Evolutionary conservation across 768 basidiomycete species (phyloP).

Genomic region (Rubroboletus pulcherrimus): DNA sequence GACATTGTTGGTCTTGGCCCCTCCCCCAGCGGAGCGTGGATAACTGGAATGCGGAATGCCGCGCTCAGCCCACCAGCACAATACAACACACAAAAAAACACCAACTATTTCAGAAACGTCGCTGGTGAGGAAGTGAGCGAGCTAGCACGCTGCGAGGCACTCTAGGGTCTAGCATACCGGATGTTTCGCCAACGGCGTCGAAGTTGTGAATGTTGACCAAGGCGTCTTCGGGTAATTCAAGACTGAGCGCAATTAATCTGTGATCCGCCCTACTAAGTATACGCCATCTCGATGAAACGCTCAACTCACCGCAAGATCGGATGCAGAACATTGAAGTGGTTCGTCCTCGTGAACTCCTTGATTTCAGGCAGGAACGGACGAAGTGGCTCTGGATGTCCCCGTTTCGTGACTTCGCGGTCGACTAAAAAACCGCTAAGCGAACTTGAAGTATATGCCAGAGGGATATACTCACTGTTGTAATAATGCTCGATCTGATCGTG

Average conservation of each 20-base stretch:
- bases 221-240: constrained; percentile 53
- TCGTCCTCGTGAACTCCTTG: constrained; percentile 46
- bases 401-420: constrained; percentile 45
- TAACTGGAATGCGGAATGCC: constrained; percentile 33
- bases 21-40: constrained; percentile 48
- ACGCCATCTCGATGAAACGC: background rate
- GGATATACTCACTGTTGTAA: constrained; percentile 44
- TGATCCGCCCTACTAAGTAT: background rate
- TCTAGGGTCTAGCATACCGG: constrained; percentile 27
- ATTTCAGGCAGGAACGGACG: constrained; percentile 53
- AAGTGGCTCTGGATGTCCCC: constrained; percentile 46
- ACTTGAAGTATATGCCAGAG: background rate
- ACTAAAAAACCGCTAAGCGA: constrained; percentile 32
- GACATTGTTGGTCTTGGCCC: constrained; percentile 47
- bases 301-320: constrained; percentile 40
- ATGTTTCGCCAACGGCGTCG: constrained; percentile 40
- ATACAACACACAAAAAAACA: background rate
- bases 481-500: constrained; percentile 63
- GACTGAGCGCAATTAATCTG: constrained; percentile 48
- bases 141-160: background rate
- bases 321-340: constrained; percentile 50
- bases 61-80: background rate
- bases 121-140: constrained; percentile 32
- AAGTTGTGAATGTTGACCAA: constrained; percentile 46
- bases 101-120: constrained; percentile 66